Percentiles rank a stretch among this genome's conserved stretches.
Conservation (phyloP, 2,329 filamentous ascomycete species). For the Catunica adiposa region DNA sequence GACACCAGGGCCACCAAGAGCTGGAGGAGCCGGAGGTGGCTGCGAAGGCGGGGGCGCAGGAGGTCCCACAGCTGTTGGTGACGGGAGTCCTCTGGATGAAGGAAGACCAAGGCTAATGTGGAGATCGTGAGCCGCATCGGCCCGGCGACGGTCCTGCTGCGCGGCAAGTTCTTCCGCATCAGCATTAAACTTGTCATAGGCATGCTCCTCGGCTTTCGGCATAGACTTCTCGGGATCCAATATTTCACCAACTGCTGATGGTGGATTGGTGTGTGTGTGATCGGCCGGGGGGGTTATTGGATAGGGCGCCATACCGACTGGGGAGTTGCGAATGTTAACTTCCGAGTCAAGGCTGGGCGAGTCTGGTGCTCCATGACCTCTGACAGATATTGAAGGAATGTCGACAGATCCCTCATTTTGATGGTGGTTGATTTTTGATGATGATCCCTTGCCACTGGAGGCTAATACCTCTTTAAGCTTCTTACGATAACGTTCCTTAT, state of each 20-base stretch:
- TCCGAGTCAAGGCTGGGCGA: conserved; percentile 36
- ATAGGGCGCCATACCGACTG: conserved; percentile 44
- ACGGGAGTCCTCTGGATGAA: conserved; percentile 35
- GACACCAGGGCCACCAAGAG: conserved; percentile 24
- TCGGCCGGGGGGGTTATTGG: conserved; percentile 48
- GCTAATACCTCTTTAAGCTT: conserved; percentile 63
- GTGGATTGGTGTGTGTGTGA: conserved; percentile 22
- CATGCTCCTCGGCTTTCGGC: conserved; percentile 45
- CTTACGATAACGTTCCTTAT: conserved; percentile 85
- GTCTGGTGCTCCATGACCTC: conserved; percentile 20
- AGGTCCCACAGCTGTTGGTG: conserved; percentile 27
- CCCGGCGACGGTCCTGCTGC: conserved; percentile 29
- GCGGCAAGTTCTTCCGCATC: conserved; percentile 34
- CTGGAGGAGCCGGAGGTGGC: conserved; percentile 26
- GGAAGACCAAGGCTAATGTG: conserved; percentile 36
- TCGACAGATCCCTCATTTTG: conserved; percentile 6
- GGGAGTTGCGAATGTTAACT: conserved; percentile 31
- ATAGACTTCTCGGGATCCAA: conserved; percentile 41
- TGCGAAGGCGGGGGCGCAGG: conserved; percentile 37
- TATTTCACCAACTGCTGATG: conserved; percentile 32
- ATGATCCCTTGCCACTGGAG: not conserved
- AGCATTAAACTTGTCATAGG: conserved; percentile 38
- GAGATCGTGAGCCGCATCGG: conserved; percentile 29
- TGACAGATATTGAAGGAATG: conserved; percentile 2
- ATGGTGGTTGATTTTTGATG: conserved; percentile 16